Base-by-base conservation (phyloP, 1,139 yeast genomes). In the Pichiaceae sp. region DNA sequence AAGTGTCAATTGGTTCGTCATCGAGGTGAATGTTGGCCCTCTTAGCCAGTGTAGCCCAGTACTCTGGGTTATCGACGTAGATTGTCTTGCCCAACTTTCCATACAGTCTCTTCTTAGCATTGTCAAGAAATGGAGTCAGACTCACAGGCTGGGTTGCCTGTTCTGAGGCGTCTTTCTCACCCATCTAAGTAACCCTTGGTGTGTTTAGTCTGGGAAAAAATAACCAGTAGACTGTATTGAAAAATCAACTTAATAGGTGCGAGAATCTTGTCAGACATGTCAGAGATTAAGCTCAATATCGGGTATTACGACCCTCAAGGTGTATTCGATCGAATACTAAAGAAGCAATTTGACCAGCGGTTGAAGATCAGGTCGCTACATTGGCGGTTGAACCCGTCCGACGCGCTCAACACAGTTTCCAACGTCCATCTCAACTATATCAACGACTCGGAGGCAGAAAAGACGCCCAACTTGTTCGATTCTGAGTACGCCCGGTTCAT, bases 281-380 rank as follows among this genome's bases (percentile, higher is more conserved):
- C 28, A 5, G 16, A 7, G 16, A 12, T 30, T 23, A 29, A 29
- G 3, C 34, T 54, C 14, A 37, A 45, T 20, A 52, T 48, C 4
- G 87, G 93, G 8, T 87, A 78, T 57, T 86, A 83, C 57, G 97
- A 91, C 54, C 97, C 97, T 1, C 83, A 84, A 53, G 73, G 74
- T 31, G 72, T 81, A 1, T 82, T 70, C 50, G 70, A 75, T 1
- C 42, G 42, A 5, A 59, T 63, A 33, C 58, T 87, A n/a, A 57
- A 68, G 43, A 57, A 63, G 3, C 78, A 73, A 27, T 57, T 89
- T 18, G 60, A 63, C 29, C 45, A 68, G 12, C 69, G 72, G 40
- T 64, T 84, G 3, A 89, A 86, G 2, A 62, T 89, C 29, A 72
- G 78, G 4, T 83, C 83, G 42, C 62, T 91, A 25, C 95, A 86